These are phyloP conservation scores for Aspergillus biplanus DNA, from an alignment of 495 filamentous ascomycete genomes.

Conservation along the genomic window DNA sequence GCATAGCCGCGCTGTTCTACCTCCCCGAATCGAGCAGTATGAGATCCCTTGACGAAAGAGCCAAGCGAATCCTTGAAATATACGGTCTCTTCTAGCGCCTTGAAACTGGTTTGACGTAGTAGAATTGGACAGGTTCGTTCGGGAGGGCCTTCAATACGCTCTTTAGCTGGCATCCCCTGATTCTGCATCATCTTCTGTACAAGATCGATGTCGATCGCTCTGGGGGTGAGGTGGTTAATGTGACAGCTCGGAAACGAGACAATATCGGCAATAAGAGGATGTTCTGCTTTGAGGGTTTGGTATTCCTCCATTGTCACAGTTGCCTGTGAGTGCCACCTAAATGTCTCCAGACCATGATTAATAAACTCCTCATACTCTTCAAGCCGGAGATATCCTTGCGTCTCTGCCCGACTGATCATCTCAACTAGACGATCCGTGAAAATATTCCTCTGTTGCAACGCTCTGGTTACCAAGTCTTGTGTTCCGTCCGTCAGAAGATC, in stretches of 20 bases:
- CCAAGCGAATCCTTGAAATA: slow-evolving; percentile 29
- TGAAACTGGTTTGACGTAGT: slow-evolving; percentile 49
- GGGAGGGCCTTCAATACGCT: slow-evolving; percentile 47
- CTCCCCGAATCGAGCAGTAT: slow-evolving; percentile 49
- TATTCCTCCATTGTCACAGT: slow-evolving; percentile 44
- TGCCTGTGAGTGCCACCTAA: slow-evolving; percentile 44
- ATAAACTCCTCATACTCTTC: slow-evolving; percentile 37
- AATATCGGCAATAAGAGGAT: slow-evolving; percentile 47
- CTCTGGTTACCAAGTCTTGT: slow-evolving; percentile 27
- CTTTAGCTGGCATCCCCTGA: slow-evolving; percentile 40
- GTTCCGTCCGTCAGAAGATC: slow-evolving; percentile 39
- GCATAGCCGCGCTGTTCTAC: slow-evolving; percentile 49
- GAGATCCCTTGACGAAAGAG: slow-evolving; percentile 33
- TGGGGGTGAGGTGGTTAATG: slow-evolving; percentile 52
- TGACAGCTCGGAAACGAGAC: slow-evolving; percentile 45
- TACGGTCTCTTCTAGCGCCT: slow-evolving; percentile 43
- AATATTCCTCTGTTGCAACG: slow-evolving; percentile 38
- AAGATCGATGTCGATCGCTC: slow-evolving; percentile 47
- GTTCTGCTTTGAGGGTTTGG: slow-evolving; percentile 37
- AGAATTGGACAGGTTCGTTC: slow-evolving; percentile 38
- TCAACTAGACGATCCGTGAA: slow-evolving; percentile 37
- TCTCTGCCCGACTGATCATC: slow-evolving; percentile 31
- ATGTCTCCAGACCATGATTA: slow-evolving; percentile 38
- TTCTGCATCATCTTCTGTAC: slow-evolving; percentile 40
- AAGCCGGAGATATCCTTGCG: slow-evolving; percentile 22